Evolutionary conservation across 352 stramenopile species (phyloP).

Genomic region (Elongisporangium prolatum): DNA sequence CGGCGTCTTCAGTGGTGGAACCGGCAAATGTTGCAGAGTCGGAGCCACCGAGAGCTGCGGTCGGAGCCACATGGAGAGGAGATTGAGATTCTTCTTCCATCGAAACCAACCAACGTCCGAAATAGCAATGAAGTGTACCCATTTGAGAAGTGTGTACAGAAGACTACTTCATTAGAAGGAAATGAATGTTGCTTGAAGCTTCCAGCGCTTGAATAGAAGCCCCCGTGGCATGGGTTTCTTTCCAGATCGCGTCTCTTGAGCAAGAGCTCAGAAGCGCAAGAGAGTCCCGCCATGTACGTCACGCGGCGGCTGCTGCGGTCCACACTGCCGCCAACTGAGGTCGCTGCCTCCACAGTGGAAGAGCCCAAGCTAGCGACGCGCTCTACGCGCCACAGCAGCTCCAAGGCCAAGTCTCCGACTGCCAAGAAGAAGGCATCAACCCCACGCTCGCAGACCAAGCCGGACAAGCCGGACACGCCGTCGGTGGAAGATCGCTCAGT

Average conservation of each 20-base stretch:
- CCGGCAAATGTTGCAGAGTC: no score
- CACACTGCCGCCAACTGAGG: conserved; percentile 21
- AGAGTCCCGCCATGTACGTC: conserved; percentile 41
- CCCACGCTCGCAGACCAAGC: not conserved
- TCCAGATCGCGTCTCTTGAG: not conserved
- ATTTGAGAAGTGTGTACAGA: no score
- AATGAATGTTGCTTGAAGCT: conserved; percentile 7
- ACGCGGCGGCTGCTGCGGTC: conserved; percentile 55
- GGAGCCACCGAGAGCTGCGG: no score
- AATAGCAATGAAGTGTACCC: no score
- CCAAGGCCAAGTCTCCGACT: conserved; percentile 14
- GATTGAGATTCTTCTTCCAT: no score
- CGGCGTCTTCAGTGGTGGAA: no score
- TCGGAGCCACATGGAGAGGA: no score
- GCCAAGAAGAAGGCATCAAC: conserved; percentile 19
- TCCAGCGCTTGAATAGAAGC: conserved; percentile 5
- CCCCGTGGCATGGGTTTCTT: not conserved
- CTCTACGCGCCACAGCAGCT: conserved; percentile 7
- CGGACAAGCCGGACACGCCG: not conserved
- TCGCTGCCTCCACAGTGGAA: conserved; percentile 1
- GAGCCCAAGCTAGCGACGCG: conserved; percentile 2
- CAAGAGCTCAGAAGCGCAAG: not conserved
- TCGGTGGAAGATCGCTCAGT: not conserved
- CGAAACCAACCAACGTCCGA: no score
- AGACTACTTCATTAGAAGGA: no score